Percentiles rank a stretch among this genome's conserved stretches.
These are phyloP conservation scores for Melampsora americana DNA, from an alignment of 1,284 basidiomycete genomes.

Conservation along the genomic window DNA sequence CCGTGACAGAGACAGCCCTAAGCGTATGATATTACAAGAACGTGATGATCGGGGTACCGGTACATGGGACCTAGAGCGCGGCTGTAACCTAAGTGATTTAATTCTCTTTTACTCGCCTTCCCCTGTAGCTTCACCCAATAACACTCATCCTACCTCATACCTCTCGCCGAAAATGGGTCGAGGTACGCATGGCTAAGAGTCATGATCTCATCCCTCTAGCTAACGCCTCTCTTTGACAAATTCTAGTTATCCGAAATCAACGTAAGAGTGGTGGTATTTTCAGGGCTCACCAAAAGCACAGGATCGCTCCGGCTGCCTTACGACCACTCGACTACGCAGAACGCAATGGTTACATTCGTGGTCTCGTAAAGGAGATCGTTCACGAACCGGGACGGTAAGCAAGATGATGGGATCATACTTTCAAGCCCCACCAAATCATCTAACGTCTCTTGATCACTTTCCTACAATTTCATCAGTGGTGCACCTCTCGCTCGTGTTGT, in stretches of 20 bases:
- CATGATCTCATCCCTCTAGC: not conserved
- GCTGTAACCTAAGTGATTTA: not conserved
- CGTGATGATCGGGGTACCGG: not conserved
- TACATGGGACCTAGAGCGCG: not conserved
- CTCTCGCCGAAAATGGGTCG: constrained; percentile 24
- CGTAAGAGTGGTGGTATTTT: constrained; percentile 57
- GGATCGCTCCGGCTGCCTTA: constrained; percentile 73
- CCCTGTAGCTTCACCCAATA: not conserved
- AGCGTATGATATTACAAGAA: not conserved
- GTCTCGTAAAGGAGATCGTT: constrained; percentile 98
- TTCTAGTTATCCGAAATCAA: constrained; percentile 41
- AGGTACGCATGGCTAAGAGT: constrained; percentile 6
- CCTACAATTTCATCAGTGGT: constrained; percentile 63
- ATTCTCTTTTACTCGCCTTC: not conserved
- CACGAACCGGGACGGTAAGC: constrained; percentile 94
- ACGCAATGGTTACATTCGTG: constrained; percentile 96
- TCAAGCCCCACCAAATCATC: not conserved
- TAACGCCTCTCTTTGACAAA: not conserved
- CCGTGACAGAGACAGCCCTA: not conserved
- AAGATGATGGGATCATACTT: constrained; percentile 53
- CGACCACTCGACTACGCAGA: constrained; percentile 95
- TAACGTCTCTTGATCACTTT: not conserved
- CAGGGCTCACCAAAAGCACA: constrained; percentile 88
- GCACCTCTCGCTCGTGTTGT: constrained; percentile 97
- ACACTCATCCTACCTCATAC: not conserved